Conservation (phyloP, 257 asterid genomes). For the Nicotiana tabacum region DNA sequence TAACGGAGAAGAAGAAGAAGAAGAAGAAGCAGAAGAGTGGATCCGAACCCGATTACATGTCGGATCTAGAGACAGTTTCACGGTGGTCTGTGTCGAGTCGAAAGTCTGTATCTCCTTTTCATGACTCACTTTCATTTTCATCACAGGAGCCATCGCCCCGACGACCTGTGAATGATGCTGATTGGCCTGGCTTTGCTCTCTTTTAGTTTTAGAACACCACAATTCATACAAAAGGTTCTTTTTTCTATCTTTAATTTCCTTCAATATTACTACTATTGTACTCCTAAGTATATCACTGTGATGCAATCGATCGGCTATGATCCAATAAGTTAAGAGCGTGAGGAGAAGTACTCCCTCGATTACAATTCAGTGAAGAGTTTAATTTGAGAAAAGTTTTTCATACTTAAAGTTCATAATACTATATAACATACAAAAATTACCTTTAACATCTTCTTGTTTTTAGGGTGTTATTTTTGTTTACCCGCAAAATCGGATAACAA, state of each 20-base stretch:
- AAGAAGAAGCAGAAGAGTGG: background rate
- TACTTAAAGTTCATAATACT: background rate
- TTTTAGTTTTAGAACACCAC: slow-evolving; percentile 41
- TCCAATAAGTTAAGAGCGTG: too few species aligned
- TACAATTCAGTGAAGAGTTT: background rate
- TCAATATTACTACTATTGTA: too few species aligned
- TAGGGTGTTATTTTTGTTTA: background rate
- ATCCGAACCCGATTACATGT: slow-evolving; percentile 26
- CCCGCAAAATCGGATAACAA: too few species aligned
- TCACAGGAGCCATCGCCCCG: slow-evolving; percentile 27
- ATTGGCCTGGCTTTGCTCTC: slow-evolving; percentile 49
- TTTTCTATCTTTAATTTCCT: background rate
- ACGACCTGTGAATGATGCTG: slow-evolving; percentile 30
- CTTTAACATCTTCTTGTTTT: background rate
- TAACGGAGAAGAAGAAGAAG: slow-evolving; percentile 15
- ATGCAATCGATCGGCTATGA: too few species aligned
- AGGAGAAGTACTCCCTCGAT: too few species aligned
- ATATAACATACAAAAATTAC: background rate
- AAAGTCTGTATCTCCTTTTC: slow-evolving; percentile 36
- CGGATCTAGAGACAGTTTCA: slow-evolving; percentile 39
- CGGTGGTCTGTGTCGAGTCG: slow-evolving; percentile 48
- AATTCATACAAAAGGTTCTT: background rate
- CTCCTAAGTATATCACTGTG: too few species aligned
- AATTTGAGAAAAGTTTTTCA: background rate
- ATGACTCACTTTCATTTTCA: slow-evolving; percentile 27